phyloP scores from a whole-genome alignment of 2,329 filamentous ascomycete species.

The Paecilomyces sp. region DNA sequence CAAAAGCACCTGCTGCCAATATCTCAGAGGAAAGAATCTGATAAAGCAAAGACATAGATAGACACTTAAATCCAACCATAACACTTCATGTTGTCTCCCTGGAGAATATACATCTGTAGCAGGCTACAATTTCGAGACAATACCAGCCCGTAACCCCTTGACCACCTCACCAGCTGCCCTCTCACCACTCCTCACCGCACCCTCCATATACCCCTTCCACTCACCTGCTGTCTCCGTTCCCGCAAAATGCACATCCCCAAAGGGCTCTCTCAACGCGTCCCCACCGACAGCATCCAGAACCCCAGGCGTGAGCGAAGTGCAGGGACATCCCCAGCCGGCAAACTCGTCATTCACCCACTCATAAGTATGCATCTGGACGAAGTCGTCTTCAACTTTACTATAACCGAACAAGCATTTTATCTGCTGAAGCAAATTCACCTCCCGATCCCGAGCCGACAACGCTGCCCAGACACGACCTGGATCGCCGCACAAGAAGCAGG shows the following conservation, averaged over 20 bases:
- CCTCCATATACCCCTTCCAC: constrained; percentile 56
- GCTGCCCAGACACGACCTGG: neutral
- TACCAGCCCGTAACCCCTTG: constrained; percentile 1
- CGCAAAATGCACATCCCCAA: constrained; percentile 44
- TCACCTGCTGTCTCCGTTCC: constrained; percentile 48
- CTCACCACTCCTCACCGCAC: constrained; percentile 45
- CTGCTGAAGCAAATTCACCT: constrained; percentile 6
- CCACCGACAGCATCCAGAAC: constrained; percentile 25
- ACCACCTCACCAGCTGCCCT: constrained; percentile 43
- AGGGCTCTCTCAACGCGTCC: constrained; percentile 25
- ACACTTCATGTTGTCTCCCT: neutral
- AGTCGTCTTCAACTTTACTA: constrained; percentile 10
- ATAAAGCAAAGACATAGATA: neutral
- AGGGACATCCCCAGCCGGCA: constrained; percentile 34
- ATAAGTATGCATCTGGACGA: constrained; percentile 25
- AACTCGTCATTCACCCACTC: constrained; percentile 35
- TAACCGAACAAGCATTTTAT: constrained; percentile 6
- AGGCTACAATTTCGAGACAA: neutral
- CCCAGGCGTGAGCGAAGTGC: constrained; percentile 30
- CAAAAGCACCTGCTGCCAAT: neutral
- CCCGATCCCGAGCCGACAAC: neutral
- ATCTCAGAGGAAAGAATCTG: neutral
- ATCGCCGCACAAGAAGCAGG: neutral
- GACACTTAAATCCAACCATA: neutral
- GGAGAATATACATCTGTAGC: neutral